Base-by-base conservation (phyloP, 2,329 filamentous ascomycete genomes). In the Arthrinium puccinioides region DNA sequence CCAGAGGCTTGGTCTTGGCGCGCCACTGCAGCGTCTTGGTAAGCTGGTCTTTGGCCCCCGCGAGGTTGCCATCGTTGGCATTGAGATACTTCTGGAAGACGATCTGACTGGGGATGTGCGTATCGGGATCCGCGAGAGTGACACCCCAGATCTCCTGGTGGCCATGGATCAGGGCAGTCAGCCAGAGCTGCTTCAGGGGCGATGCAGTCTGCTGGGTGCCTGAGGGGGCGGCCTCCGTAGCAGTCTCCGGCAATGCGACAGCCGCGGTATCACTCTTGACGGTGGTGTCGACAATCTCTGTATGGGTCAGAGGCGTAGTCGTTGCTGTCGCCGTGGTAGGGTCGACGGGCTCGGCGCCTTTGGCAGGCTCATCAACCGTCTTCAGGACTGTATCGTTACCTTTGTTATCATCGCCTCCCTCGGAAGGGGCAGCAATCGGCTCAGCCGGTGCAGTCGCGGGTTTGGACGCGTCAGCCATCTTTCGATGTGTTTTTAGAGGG, bases 51-150 rank as follows among this genome's bases (percentile, higher is more conserved):
- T 82, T 79, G 13, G 89, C 86, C 55, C 81, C 81, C 37, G 70
- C 68, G 6, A 87, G 58, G 53, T 94, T 80, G 44, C 82, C 81
- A 44, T 81, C 79, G 59, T 96, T 96, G 57, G 89, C 90, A 49
- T 89, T 86, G 39, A 97, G 76, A 65, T 89, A 96, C 68, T 96
- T 97, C 58, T 94, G 87, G 33, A 96, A 70, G 36, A 96, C 76
- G 50, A 95, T 81, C 56, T 84, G 82, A 32, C 84, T 88, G 38
- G 85, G 85, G 36, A 89, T 71, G 51, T 87, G 72, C 27, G 63
- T 55, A 4, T 51, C 59, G 15, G 64, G 62, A 40, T 67, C 61
- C 11, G 61, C 61, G 30, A 96, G 76, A 21, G 74, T 67, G 37
- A 96, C 79, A 33, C 89, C 89, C 79, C 89, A 97, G 72, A 96